These are phyloP conservation scores for Mortierella sp. DNA, from an alignment of 371 early-diverging fungal species.

Conservation along the genomic window DNA sequence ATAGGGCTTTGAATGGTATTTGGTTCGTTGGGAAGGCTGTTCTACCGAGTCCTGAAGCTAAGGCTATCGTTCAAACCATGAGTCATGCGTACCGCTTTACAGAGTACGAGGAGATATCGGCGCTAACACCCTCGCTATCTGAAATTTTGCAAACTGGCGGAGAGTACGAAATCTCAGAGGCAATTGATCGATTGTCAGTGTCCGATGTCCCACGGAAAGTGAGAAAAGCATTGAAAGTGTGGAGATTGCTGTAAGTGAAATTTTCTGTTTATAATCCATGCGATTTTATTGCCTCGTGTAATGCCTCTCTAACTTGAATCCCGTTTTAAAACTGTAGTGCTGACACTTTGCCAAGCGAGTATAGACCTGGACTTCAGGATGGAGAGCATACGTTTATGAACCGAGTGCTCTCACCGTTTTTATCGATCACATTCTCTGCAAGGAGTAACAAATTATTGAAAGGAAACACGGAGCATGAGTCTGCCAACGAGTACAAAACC, in stretches of 20 bases:
- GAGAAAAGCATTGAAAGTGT: constrained; percentile 10
- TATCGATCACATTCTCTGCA: constrained; percentile 7
- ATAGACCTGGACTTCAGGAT: constrained; percentile 8
- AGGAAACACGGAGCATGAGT: constrained; percentile 8
- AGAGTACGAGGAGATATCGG: constrained; percentile 3
- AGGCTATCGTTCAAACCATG: neutral
- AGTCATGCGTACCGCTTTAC: constrained; percentile 1
- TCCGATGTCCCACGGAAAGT: constrained; percentile 6
- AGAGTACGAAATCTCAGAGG: constrained; percentile 4
- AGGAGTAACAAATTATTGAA: constrained; percentile 7
- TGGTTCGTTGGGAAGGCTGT: constrained; percentile 4
- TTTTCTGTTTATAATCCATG: neutral
- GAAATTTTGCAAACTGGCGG: constrained; percentile 6
- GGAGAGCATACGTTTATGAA: constrained; percentile 10
- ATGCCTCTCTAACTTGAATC: neutral
- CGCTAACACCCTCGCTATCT: neutral
- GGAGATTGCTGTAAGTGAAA: constrained; percentile 11
- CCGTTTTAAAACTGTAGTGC: neutral
- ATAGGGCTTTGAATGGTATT: constrained; percentile 3
- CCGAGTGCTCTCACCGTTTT: constrained; percentile 12
- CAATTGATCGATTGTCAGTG: constrained; percentile 4
- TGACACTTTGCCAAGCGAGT: constrained; percentile 4
- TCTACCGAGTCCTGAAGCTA: neutral
- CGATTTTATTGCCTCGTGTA: too few relatives aligned
- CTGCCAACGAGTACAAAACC: constrained; percentile 7